A percentile compares a stretch with the other conserved stretches of the same genome.
Conservation (phyloP, 306 rosid genomes). For the Casuarina cunninghamiana region DNA sequence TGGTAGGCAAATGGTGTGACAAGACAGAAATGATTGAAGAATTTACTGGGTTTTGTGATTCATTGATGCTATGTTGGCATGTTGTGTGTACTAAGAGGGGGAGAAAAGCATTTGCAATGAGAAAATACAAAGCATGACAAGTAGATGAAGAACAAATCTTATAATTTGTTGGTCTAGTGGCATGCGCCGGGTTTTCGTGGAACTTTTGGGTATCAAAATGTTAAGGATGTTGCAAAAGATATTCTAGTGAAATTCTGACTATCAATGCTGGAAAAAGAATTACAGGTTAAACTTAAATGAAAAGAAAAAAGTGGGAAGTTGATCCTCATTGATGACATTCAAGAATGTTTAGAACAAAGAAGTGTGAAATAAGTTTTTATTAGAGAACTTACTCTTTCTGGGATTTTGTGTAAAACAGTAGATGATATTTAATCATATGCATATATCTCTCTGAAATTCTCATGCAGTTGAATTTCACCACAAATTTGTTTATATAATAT, state of each 20-base stretch:
- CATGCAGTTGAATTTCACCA: background rate
- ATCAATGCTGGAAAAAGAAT: background rate
- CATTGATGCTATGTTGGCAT: too few relatives aligned
- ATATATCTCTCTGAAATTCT: background rate
- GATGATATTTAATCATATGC: background rate
- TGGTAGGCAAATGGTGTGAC: too few relatives aligned
- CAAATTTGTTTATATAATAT: background rate
- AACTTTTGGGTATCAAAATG: background rate
- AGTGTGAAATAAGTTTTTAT: background rate
- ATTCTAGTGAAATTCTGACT: background rate
- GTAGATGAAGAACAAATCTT: background rate
- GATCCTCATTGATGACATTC: background rate
- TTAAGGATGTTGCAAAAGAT: background rate
- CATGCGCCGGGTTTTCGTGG: background rate
- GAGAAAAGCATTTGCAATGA: too few relatives aligned
- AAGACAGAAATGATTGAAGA: too few relatives aligned
- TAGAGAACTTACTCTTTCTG: background rate
- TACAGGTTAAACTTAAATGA: background rate
- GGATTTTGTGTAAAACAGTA: background rate
- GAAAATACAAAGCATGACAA: background rate
- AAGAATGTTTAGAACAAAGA: background rate
- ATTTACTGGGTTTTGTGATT: too few relatives aligned
- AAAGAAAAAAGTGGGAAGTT: background rate
- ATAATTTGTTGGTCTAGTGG: background rate
- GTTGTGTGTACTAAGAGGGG: too few relatives aligned